Evolutionary conservation across 1,284 basidiomycete species (phyloP).

Genomic region (Cryptococcus sp.): DNA sequence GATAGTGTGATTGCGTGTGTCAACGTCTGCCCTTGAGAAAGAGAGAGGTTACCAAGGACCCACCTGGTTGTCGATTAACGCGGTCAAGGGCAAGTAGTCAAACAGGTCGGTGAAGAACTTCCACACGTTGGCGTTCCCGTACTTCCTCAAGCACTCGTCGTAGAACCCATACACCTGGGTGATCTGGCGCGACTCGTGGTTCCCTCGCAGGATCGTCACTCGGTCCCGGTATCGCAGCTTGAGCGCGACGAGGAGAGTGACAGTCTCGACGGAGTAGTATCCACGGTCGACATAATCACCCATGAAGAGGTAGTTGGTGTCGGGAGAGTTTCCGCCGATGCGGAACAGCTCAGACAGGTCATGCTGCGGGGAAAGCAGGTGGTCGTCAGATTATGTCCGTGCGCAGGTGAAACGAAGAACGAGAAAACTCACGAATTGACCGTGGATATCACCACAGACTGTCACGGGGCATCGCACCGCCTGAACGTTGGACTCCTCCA

Average conservation of each 20-base stretch:
- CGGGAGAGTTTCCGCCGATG: slow-evolving; percentile 98
- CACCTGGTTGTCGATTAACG: slow-evolving; percentile 97
- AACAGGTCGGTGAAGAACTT: slow-evolving; percentile 99
- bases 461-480: slow-evolving; percentile 96
- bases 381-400: background rate
- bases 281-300: slow-evolving; percentile 99
- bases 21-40: background rate
- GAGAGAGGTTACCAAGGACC: slow-evolving; percentile 47
- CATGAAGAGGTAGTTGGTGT: slow-evolving; percentile 99
- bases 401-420: slow-evolving; percentile 8
- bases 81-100: slow-evolving; percentile 94
- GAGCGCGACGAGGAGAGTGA: slow-evolving; percentile 95
- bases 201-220: slow-evolving; percentile 95
- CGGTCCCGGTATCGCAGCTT: slow-evolving; percentile 98
- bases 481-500: slow-evolving; percentile 97
- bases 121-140: slow-evolving; percentile 99
- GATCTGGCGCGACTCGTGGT: slow-evolving; percentile 99
- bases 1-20: background rate
- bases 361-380: slow-evolving; percentile 60
- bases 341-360: slow-evolving; percentile 99
- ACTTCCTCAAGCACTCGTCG: slow-evolving; percentile 98
- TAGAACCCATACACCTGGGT: slow-evolving; percentile 99
- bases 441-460: slow-evolving; percentile 97
- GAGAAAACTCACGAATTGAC: slow-evolving; percentile 85
- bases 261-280: slow-evolving; percentile 99